Conservation (phyloP, 176 grass and related monocot species). For the Cenchrus fungigraminus region DNA sequence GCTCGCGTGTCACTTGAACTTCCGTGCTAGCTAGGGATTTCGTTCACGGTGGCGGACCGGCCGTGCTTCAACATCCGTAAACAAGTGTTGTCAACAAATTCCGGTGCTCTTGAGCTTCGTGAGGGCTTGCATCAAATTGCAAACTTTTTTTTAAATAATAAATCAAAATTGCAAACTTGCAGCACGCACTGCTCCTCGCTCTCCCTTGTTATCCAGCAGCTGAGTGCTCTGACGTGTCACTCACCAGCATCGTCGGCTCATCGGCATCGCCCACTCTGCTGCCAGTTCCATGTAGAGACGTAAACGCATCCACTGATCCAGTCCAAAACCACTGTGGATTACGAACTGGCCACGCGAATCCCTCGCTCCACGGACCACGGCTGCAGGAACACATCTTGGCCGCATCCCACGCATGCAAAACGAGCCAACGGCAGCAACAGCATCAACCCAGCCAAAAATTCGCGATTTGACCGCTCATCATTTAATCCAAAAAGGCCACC, state of each 20-base stretch:
- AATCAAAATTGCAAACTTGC: background rate
- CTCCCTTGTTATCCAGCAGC: background rate
- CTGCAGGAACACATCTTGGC: background rate
- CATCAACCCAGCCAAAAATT: background rate
- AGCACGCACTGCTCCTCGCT: background rate
- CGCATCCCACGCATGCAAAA: background rate
- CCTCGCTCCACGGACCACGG: background rate
- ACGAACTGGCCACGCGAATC: background rate
- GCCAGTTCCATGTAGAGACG: background rate
- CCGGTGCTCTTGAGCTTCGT: background rate
- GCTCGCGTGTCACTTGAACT: background rate
- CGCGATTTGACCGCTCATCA: slow-evolving; percentile 34
- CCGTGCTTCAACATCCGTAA: slow-evolving; percentile 8
- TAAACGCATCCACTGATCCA: background rate
- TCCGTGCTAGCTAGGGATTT: slow-evolving; percentile 5
- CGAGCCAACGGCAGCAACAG: background rate
- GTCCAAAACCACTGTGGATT: background rate
- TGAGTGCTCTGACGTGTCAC: background rate
- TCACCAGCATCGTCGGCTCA: background rate
- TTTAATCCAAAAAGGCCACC: slow-evolving; percentile 42
- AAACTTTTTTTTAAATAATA: background rate
- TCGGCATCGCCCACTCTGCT: background rate
- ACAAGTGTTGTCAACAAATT: background rate
- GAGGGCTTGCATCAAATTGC: background rate
- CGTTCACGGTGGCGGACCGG: background rate